phyloP scores from a whole-genome alignment of 306 rosid genomes.

The Cicer yamashitae region DNA sequence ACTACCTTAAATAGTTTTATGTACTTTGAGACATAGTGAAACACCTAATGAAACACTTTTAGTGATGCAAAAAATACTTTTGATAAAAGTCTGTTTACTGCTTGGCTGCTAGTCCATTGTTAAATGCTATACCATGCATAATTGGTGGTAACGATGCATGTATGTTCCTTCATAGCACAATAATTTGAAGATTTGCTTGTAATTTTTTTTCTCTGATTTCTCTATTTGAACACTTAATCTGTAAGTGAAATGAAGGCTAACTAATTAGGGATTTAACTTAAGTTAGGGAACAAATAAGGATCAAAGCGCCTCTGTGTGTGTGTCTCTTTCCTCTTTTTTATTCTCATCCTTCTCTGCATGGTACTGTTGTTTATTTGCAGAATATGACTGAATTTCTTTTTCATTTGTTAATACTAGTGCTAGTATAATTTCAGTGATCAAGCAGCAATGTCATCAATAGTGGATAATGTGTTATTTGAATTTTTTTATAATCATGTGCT shows the following conservation, averaged over 20 bases:
- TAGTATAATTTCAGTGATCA: slow-evolving; percentile 13
- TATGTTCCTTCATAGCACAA: slow-evolving; percentile 8
- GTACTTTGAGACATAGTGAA: slow-evolving; percentile 9
- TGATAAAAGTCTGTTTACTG: background rate
- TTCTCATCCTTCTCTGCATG: slow-evolving; percentile 11
- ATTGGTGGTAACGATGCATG: slow-evolving; percentile 7
- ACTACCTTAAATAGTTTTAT: background rate
- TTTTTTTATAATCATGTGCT: background rate
- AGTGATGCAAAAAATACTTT: slow-evolving; percentile 18
- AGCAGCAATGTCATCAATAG: slow-evolving; percentile 18
- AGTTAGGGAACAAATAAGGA: slow-evolving; percentile 24
- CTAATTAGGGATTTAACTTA: background rate
- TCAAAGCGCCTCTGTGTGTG: background rate
- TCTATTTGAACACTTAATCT: slow-evolving; percentile 21
- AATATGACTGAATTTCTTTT: slow-evolving; percentile 17
- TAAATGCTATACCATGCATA: background rate
- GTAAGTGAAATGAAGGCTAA: slow-evolving; percentile 26
- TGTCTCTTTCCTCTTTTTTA: background rate
- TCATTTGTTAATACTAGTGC: slow-evolving; percentile 24
- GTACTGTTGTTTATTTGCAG: background rate
- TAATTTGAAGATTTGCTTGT: slow-evolving; percentile 9
- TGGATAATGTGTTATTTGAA: slow-evolving; percentile 2
- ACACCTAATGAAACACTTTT: background rate
- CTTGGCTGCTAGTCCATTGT: background rate
- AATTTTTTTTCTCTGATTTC: background rate